A percentile compares a stretch with the other conserved stretches of the same genome.
These are phyloP conservation scores for Cladorrhinum sp. DNA, from an alignment of 2,329 filamentous ascomycete genomes.

Conservation along the genomic window DNA sequence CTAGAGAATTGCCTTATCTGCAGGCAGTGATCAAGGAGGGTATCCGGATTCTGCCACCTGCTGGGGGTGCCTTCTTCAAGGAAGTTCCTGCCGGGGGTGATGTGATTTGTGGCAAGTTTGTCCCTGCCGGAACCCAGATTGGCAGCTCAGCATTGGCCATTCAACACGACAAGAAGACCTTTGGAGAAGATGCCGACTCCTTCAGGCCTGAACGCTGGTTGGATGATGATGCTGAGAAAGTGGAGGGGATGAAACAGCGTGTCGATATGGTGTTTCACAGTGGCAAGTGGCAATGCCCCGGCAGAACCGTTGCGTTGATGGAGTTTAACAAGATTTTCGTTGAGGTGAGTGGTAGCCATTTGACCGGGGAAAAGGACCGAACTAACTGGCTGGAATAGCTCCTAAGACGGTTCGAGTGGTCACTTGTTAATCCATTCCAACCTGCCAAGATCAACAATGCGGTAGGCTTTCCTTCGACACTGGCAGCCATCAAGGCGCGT, in stretches of 20 bases:
- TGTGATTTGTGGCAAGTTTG: conserved; percentile 30
- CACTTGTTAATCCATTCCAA: conserved; percentile 7
- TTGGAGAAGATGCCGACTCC: conserved; percentile 36
- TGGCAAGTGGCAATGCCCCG: conserved; percentile 39
- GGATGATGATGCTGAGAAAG: conserved; percentile 31
- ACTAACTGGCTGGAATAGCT: conserved; percentile 1
- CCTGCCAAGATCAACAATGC: conserved; percentile 1
- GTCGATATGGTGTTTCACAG: conserved; percentile 40
- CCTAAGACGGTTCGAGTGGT: conserved; percentile 14
- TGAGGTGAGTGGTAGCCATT: conserved; percentile 33
- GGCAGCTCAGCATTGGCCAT: conserved; percentile 37
- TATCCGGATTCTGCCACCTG: conserved; percentile 36
- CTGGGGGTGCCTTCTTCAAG: conserved; percentile 26
- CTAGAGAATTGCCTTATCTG: conserved; percentile 34
- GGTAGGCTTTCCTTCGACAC: not conserved
- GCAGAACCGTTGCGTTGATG: conserved; percentile 40
- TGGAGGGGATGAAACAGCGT: conserved; percentile 33
- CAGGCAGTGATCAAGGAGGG: conserved; percentile 40
- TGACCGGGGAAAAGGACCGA: not conserved
- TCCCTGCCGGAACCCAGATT: conserved; percentile 39
- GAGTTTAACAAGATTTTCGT: conserved; percentile 42
- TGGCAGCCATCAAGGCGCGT: not conserved
- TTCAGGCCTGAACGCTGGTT: conserved; percentile 46
- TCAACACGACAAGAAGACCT: conserved; percentile 32
- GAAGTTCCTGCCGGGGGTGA: conserved; percentile 31